Conservation (phyloP, 441 rosid species). For the Pelargonium myrrhifolium region DNA sequence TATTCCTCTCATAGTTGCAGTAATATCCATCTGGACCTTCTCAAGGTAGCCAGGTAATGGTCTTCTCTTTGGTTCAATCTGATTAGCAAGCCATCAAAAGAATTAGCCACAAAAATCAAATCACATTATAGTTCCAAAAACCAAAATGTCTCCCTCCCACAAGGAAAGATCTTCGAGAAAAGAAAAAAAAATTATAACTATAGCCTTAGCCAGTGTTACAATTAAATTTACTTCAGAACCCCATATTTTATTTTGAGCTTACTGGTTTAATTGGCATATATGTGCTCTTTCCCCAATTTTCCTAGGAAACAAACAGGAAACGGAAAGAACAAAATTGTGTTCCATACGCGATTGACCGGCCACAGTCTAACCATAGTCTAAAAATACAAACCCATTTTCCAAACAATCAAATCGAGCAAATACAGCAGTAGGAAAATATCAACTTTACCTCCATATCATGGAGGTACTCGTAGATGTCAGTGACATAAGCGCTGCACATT, state of each 20-base stretch:
- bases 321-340: background rate
- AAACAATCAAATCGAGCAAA: background rate
- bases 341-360: background rate
- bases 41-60: slow-evolving; percentile 31
- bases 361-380: background rate
- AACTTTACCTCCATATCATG: background rate
- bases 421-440: background rate
- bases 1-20: slow-evolving; percentile 26
- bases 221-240: background rate
- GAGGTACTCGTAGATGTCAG: background rate
- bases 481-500: background rate
- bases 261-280: background rate
- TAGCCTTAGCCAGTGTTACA: background rate
- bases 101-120: background rate
- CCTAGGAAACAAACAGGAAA: background rate
- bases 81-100: slow-evolving; percentile 14
- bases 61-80: slow-evolving; percentile 35
- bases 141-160: background rate
- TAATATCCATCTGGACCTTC: slow-evolving; percentile 33
- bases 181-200: background rate
- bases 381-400: background rate
- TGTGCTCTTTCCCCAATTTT: background rate
- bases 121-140: background rate
- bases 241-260: background rate
- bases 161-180: background rate